Evolutionary conservation across 2,329 filamentous ascomycete species (phyloP).

Genomic region (Xylariaceae sp.): DNA sequence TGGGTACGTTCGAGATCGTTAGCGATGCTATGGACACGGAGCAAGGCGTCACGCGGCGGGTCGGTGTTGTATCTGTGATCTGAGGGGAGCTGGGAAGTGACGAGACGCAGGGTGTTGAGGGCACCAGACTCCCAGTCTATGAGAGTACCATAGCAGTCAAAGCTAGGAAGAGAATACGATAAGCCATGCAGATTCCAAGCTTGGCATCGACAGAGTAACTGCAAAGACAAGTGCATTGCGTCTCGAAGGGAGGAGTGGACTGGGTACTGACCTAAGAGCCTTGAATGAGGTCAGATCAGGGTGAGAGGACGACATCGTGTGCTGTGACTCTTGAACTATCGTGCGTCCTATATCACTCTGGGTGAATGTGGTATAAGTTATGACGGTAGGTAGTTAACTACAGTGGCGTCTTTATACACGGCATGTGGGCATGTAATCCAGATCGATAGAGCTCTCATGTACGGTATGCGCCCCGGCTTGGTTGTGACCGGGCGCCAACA

Average conservation of each 20-base stretch:
- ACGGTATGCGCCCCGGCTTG: too few relatives aligned
- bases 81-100: constrained; percentile 34
- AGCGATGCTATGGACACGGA: constrained; percentile 42
- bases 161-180: constrained; percentile 37
- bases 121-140: constrained; percentile 75
- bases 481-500: too few relatives aligned
- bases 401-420: too few relatives aligned
- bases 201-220: background rate
- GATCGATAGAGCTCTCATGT: too few relatives aligned
- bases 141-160: constrained; percentile 77
- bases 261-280: constrained; percentile 19
- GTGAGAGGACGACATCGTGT: constrained; percentile 20
- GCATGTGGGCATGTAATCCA: too few relatives aligned
- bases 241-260: too few relatives aligned
- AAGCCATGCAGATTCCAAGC: background rate
- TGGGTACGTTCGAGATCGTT: constrained; percentile 46
- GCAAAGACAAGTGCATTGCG: too few relatives aligned
- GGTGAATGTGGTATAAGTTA: too few relatives aligned
- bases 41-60: constrained; percentile 32
- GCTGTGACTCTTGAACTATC: too few relatives aligned
- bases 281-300: constrained; percentile 25
- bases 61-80: constrained; percentile 32
- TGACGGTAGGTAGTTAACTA: too few relatives aligned
- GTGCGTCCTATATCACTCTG: too few relatives aligned
- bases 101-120: constrained; percentile 44